Evolutionary conservation across 495 filamentous ascomycete genomes (phyloP), one percentile per base, ranked within the genome.

Genomic region (Lasiosphaeria hispida): DNA sequence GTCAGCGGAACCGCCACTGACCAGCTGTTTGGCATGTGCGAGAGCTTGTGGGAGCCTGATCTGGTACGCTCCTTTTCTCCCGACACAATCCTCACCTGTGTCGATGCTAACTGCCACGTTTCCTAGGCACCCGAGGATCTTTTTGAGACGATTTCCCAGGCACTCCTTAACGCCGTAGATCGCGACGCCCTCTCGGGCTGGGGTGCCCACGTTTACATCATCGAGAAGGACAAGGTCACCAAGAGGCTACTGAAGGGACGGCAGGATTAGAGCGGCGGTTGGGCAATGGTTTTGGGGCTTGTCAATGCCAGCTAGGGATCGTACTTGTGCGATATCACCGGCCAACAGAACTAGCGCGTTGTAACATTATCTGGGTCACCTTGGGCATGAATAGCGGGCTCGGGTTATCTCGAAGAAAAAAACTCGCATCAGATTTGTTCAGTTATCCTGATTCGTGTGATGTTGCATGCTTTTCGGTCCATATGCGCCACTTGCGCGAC

Each of bases 201-300:
- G 94, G 94, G 94, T 69, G 94, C 94, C 36, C 90, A 97, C 65
- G 94, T 98, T 60, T 97, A 97, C 75, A 92, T 98, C 63, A 94
- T 98, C 75, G 95, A 97, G 83, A 98, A 97, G 82, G 91, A 96
- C 75, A 97, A 97, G 86, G 91, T 97, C 41, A 96, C 93, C 67
- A 96, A 98, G 87, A 82, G 94, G 69, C 82, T 97, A 82, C 75
- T 98, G 69, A 98, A 98, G 84, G 92, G 94, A 72, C 74, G 80
- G 69, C 79, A 82, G 72, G 80, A 82, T 71, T 82, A 83, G 64
- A 69, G 40, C 30, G 38, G 19, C 35, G 58, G 42, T 33, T 48
- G 23, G 51, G 13, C 23, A 23, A 10, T 30, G 33, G 36, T 44
- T 17, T 30, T 30, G 23, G 23, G 23, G 5, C 23, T 2, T 30